Percentiles rank a stretch among this genome's conserved stretches.
Evolutionary conservation across 164 flowering plant genomes (phyloP).

Genomic region (Berberis vulgaris): DNA sequence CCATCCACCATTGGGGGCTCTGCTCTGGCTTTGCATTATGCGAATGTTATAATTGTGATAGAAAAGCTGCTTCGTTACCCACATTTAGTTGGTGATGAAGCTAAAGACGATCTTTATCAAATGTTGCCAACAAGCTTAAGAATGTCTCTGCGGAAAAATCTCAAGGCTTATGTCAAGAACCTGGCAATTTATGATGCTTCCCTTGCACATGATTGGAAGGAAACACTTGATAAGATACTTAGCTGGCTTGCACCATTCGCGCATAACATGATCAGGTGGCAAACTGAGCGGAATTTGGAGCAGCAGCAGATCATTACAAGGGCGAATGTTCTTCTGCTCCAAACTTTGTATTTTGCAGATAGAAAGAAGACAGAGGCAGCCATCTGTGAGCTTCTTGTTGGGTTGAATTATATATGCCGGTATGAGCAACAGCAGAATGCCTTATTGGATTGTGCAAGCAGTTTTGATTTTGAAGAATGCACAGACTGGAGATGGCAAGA

Average conservation of each 20-base stretch:
- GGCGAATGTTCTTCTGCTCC: constrained; percentile 84
- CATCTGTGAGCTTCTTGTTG: constrained; percentile 79
- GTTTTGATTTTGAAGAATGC: constrained; percentile 83
- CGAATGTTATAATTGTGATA: constrained; percentile 80
- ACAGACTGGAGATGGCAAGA: constrained; percentile 69
- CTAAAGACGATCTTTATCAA: constrained; percentile 86
- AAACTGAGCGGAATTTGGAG: constrained; percentile 90
- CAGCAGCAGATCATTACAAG: constrained; percentile 69
- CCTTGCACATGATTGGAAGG: constrained; percentile 93
- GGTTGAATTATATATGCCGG: constrained; percentile 87
- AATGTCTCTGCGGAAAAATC: constrained; percentile 40
- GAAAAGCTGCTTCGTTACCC: constrained; percentile 93
- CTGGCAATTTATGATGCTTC: constrained; percentile 89
- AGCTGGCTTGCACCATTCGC: constrained; percentile 93
- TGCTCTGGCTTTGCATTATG: constrained; percentile 88
- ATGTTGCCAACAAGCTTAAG: constrained; percentile 95
- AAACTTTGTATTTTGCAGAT: constrained; percentile 88
- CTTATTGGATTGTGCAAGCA: constrained; percentile 83
- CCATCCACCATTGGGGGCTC: constrained; percentile 86
- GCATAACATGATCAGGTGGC: constrained; percentile 97
- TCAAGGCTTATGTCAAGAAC: constrained; percentile 62
- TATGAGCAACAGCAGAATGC: constrained; percentile 96
- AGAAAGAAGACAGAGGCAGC: constrained; percentile 71
- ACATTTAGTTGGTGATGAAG: constrained; percentile 95
- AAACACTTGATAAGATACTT: constrained; percentile 54